Percentiles rank a stretch among this genome's conserved stretches.
These are phyloP conservation scores for Kwoniella mangroviensis DNA, from an alignment of 768 basidiomycete genomes.

Conservation along the genomic window DNA sequence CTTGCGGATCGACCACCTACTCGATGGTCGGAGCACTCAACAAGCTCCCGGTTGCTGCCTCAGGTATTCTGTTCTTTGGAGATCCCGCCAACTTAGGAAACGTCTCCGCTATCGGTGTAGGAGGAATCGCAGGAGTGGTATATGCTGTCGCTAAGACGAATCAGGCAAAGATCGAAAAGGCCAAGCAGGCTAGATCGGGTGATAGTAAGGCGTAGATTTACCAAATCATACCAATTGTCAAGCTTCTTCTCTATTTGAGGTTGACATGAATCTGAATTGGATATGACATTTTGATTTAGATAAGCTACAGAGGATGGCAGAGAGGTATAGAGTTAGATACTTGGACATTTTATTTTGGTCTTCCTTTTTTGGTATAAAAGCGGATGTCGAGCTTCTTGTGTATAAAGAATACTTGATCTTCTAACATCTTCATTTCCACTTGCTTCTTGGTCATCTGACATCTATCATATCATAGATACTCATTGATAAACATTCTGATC, in stretches of 20 bases:
- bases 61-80: constrained; percentile 84
- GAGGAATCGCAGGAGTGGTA: constrained; percentile 87
- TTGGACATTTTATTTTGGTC: neutral
- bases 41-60: constrained; percentile 96
- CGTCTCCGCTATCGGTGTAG: constrained; percentile 81
- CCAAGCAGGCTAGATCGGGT: constrained; percentile 46
- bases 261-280: neutral
- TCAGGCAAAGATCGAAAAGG: constrained; percentile 76
- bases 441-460: no score
- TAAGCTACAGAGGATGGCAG: neutral
- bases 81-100: constrained; percentile 86
- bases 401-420: no score
- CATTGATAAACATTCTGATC: neutral
- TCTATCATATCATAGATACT: neutral
- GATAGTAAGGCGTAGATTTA: constrained; percentile 27
- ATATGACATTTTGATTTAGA: neutral
- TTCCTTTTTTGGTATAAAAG: neutral
- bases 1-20: constrained; percentile 97
- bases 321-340: neutral
- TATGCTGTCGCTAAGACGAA: constrained; percentile 95
- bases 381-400: neutral
- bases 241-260: no score
- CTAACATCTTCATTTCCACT: no score
- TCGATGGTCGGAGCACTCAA: constrained; percentile 99
- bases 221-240: neutral